These are phyloP conservation scores for Xylaria sp. DNA, from an alignment of 2,329 filamentous ascomycete species.

Conservation along the genomic window DNA sequence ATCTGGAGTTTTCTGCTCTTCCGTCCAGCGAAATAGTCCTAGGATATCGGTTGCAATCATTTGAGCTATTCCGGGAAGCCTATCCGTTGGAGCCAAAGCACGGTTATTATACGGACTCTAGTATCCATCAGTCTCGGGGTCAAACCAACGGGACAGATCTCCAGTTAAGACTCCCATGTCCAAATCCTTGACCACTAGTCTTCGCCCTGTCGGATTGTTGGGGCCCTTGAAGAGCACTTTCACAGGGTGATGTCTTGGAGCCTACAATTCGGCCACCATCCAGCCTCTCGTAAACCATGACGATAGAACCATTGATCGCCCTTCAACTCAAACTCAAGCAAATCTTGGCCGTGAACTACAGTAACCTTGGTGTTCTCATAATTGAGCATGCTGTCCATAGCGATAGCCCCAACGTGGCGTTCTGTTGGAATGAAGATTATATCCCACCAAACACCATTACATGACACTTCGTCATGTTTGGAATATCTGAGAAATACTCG, in stretches of 20 bases:
- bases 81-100: conserved; percentile 16
- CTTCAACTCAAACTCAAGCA: conserved; percentile 20
- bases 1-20: conserved; percentile 21
- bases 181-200: neutral
- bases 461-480: conserved; percentile 22
- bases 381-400: conserved; percentile 31
- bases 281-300: conserved; percentile 32
- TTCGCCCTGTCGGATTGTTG: neutral
- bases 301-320: conserved; percentile 28
- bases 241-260: conserved; percentile 10
- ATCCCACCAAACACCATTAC: conserved; percentile 47
- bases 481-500: conserved; percentile 39
- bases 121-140: conserved; percentile 11
- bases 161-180: neutral
- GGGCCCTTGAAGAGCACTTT: conserved; percentile 27
- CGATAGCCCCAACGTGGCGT: conserved; percentile 3
- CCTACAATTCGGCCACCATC: conserved; percentile 28
- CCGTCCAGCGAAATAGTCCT: conserved; percentile 23
- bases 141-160: conserved; percentile 12
- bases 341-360: conserved; percentile 30
- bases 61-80: conserved; percentile 21
- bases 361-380: conserved; percentile 26
- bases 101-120: conserved; percentile 10
- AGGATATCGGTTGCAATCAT: conserved; percentile 28
- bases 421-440: conserved; percentile 43